phyloP scores from a whole-genome alignment of 371 early-diverging fungal species.

The Rhizopus microsporus region DNA sequence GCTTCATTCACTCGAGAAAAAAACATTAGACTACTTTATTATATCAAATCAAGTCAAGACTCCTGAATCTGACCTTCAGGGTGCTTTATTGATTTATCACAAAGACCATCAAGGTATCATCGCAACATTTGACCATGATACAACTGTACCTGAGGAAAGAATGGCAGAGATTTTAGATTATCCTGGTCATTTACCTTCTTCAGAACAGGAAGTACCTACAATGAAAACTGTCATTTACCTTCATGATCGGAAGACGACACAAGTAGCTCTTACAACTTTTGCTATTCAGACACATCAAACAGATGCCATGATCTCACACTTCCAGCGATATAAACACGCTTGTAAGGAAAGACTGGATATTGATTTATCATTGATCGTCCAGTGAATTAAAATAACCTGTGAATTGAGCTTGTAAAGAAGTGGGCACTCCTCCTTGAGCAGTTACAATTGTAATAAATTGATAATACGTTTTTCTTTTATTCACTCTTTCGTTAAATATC shows the following conservation, averaged over 20 bases:
- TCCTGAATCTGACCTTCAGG: slow-evolving; percentile 19
- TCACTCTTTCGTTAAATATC: too few species aligned
- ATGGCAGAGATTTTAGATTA: slow-evolving; percentile 59
- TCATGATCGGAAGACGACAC: slow-evolving; percentile 30
- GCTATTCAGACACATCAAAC: slow-evolving; percentile 27
- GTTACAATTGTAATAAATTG: too few species aligned
- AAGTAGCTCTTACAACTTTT: slow-evolving; percentile 39
- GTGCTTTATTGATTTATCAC: slow-evolving; percentile 15
- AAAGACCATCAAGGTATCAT: not conserved
- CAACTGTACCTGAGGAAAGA: slow-evolving; percentile 32
- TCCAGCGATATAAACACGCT: slow-evolving; percentile 15
- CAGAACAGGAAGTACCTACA: slow-evolving; percentile 33
- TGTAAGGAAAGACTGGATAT: slow-evolving; percentile 18
- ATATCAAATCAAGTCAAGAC: slow-evolving; percentile 18
- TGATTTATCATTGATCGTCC: slow-evolving; percentile 17
- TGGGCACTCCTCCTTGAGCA: too few species aligned
- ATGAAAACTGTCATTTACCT: slow-evolving; percentile 63
- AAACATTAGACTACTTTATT: slow-evolving; percentile 24
- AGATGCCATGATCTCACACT: slow-evolving; percentile 22
- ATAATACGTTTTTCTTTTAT: too few species aligned
- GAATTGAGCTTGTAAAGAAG: too few species aligned
- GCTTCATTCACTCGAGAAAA: slow-evolving; percentile 14
- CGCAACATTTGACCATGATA: not conserved
- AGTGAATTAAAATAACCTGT: slow-evolving; percentile 7
- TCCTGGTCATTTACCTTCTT: slow-evolving; percentile 59